Conservation (phyloP, 305 asterid species). For the Fraxinus platypoda region DNA sequence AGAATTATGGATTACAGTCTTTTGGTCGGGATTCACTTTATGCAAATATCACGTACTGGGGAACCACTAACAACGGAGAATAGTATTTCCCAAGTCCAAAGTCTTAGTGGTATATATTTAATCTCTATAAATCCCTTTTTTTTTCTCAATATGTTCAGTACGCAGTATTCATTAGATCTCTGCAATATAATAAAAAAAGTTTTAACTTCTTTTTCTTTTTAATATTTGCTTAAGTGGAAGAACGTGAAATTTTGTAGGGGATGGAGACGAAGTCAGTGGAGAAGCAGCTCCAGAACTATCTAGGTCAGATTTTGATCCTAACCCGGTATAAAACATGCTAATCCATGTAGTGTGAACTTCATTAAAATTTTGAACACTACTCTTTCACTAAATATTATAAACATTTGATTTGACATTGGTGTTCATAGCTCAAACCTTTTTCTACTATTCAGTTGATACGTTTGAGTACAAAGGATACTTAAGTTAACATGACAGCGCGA, state of each 20-base stretch:
- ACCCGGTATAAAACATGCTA: conserved; percentile 29
- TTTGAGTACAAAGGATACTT: not conserved
- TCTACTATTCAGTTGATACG: not conserved
- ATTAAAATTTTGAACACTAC: conserved; percentile 4
- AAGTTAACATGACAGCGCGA: not conserved
- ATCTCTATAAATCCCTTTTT: not conserved
- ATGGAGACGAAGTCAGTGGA: conserved; percentile 32
- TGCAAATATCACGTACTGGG: conserved; percentile 56
- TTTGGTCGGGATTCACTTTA: conserved; percentile 77
- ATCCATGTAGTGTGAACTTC: not conserved
- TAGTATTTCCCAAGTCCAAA: conserved; percentile 25
- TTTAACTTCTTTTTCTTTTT: not conserved
- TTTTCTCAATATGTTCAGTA: not conserved
- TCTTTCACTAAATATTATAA: not conserved
- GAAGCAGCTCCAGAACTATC: conserved; percentile 35
- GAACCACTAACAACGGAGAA: conserved; percentile 44
- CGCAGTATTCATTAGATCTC: not conserved
- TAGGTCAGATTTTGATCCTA: conserved; percentile 34
- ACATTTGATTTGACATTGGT: conserved; percentile 34
- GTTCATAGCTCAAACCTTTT: not conserved
- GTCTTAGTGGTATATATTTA: conserved; percentile 36
- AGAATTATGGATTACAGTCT: conserved; percentile 98
- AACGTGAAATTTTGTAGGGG: conserved; percentile 24
- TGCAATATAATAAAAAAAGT: not conserved
- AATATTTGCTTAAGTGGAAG: conserved; percentile 7